Evolutionary conservation across 306 rosid species (phyloP), one percentile per base, ranked within the genome.

Genomic region (Alnus glutinosa): DNA sequence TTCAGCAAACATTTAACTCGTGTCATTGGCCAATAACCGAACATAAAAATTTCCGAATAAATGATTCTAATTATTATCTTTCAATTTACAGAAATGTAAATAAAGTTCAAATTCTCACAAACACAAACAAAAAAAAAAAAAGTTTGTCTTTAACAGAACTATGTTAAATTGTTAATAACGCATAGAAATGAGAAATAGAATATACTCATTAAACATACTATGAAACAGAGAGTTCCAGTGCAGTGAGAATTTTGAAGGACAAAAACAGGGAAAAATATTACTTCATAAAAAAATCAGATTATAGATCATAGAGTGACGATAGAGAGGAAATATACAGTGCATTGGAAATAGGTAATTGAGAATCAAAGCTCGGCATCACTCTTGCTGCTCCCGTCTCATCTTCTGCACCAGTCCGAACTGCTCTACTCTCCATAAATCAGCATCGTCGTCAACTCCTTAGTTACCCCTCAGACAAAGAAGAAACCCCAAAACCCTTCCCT

Each of bases 341-440:
- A 78, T 72, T 81, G 47, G 78, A 55, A 73, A 79, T 23, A 66
- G 86, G 79, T 30, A 76, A 58, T 73, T 80, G 86, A 49, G 87
- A 83, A 85, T 85, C 77, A 62, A 85, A 85, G 85, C 87, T 83
- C 73, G 87, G 89, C 89, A 88, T 88, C 63, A 79, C 83, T 81
- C 82, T 80, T 78, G 78, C 73, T 12, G 86, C 67, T 75, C 82
- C 82, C 61, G 76, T 82, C 80, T 85, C 91, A 87, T 87, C 85
- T 87, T 87, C 87, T 80, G 57, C 79, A 78, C 84, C 81, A 77
- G 63, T 55, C 62, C 83, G 48, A 23, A 42, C 23, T 39, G 55
- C 54, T 77, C 85, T 69, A 85, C 85, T 80, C 70, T 83, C 76
- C 83, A 82, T 80, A 55, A 83, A 80, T 59, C 79, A 70, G 10